Evolutionary conservation across 805 yeast genomes (phyloP).

Genomic region (Metschnikowia continentalis): DNA sequence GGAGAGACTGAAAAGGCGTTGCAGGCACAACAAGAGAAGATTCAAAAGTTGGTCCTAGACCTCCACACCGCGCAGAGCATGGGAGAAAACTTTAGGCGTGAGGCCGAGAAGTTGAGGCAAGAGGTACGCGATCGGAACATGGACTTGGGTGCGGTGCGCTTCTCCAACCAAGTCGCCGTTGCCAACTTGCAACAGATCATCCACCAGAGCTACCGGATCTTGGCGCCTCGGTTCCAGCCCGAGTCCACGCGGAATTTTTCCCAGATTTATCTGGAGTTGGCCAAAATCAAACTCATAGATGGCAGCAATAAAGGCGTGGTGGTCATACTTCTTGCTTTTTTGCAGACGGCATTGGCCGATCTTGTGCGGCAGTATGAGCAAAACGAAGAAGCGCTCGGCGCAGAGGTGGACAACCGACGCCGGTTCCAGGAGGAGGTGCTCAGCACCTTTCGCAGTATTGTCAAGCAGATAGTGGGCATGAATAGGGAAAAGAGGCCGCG

Average conservation of each 20-base stretch:
- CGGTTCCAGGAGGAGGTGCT: constrained; percentile 15
- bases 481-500: constrained; percentile 4
- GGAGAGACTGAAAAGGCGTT: not conserved
- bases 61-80: not conserved
- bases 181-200: constrained; percentile 7
- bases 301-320: constrained; percentile 3
- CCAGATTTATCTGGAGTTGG: constrained; percentile 7
- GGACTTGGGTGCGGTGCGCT: constrained; percentile 2
- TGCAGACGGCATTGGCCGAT: constrained; percentile 9
- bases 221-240: constrained; percentile 10
- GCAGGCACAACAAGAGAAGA: not conserved
- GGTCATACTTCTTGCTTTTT: constrained; percentile 8
- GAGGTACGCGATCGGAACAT: not conserved
- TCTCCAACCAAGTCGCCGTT: constrained; percentile 11
- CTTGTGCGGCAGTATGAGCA: constrained; percentile 9
- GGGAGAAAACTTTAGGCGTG: not conserved
- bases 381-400: constrained; percentile 11
- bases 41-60: not conserved
- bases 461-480: constrained; percentile 8
- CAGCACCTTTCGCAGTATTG: constrained; percentile 9
- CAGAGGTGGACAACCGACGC: constrained; percentile 11
- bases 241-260: constrained; percentile 13
- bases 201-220: constrained; percentile 10
- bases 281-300: constrained; percentile 2
- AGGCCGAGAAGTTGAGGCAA: not conserved